A percentile compares a stretch with the other conserved stretches of the same genome.
Conservation (phyloP, 495 filamentous ascomycete species). For the Aspergillus nanangensis region DNA sequence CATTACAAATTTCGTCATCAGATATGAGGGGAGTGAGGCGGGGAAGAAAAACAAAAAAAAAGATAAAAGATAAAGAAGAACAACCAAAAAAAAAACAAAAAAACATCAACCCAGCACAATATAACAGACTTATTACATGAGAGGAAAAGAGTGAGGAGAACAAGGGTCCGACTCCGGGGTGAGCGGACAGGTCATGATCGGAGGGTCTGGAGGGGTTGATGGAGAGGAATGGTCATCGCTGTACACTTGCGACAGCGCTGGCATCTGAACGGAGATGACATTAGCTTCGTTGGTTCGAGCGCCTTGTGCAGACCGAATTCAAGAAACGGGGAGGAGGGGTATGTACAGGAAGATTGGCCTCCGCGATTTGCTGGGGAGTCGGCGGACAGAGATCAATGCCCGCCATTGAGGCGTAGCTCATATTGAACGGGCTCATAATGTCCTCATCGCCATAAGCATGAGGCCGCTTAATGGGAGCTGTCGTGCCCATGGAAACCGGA, state of each 20-base stretch:
- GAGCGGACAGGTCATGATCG: conserved; percentile 32
- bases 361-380: conserved; percentile 23
- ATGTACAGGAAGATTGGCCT: conserved; percentile 39
- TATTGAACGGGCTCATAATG: conserved; percentile 67
- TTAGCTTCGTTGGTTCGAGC: conserved; percentile 24
- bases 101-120: too few relatives aligned
- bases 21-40: too few relatives aligned
- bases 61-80: conserved; percentile 8
- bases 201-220: conserved; percentile 33
- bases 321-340: conserved; percentile 45
- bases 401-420: conserved; percentile 69
- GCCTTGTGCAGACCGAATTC: conserved; percentile 34
- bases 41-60: conserved; percentile 4
- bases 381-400: conserved; percentile 64
- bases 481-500: conserved; percentile 55
- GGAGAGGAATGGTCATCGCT: conserved; percentile 68
- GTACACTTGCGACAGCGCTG: conserved; percentile 77
- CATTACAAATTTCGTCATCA: too few relatives aligned
- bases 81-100: background rate
- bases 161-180: conserved; percentile 35
- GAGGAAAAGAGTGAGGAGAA: conserved; percentile 26
- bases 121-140: conserved; percentile 5
- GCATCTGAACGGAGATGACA: conserved; percentile 57
- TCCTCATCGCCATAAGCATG: conserved; percentile 54
- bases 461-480: conserved; percentile 39